These are phyloP conservation scores for Colletotrichum horii DNA, from an alignment of 2,329 filamentous ascomycete genomes.

Conservation along the genomic window DNA sequence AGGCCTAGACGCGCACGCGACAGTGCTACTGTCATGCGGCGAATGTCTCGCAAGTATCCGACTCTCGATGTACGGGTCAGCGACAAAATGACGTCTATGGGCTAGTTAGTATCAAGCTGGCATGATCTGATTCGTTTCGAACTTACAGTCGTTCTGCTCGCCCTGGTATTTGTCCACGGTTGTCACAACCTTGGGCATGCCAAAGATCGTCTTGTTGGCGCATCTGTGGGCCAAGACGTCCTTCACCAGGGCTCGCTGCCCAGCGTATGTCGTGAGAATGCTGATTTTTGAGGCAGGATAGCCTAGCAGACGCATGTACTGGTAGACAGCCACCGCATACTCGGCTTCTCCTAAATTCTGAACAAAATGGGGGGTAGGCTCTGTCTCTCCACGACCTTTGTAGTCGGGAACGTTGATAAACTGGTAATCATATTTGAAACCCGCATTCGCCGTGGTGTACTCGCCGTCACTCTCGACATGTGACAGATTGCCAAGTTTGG, in stretches of 20 bases:
- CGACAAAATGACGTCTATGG: slow-evolving; percentile 85
- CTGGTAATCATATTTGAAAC: slow-evolving; percentile 93
- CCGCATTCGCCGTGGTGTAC: slow-evolving; percentile 84
- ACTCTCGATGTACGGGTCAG: slow-evolving; percentile 87
- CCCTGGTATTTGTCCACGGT: slow-evolving; percentile 99
- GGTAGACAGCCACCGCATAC: slow-evolving; percentile 92
- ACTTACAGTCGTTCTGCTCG: slow-evolving; percentile 97
- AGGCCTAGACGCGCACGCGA: slow-evolving; percentile 90
- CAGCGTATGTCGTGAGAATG: slow-evolving; percentile 92
- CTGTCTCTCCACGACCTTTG: slow-evolving; percentile 85
- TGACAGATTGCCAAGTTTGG: slow-evolving; percentile 78
- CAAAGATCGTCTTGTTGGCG: slow-evolving; percentile 82
- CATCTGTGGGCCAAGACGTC: slow-evolving; percentile 88
- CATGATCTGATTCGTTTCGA: not conserved
- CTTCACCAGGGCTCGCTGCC: slow-evolving; percentile 84
- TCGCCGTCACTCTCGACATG: slow-evolving; percentile 71
- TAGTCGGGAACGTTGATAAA: slow-evolving; percentile 97
- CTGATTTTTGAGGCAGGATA: slow-evolving; percentile 86
- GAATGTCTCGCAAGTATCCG: slow-evolving; percentile 91
- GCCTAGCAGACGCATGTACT: slow-evolving; percentile 96
- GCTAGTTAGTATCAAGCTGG: slow-evolving; percentile 24
- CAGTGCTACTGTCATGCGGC: slow-evolving; percentile 91
- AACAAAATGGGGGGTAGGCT: slow-evolving; percentile 92
- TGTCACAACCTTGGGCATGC: slow-evolving; percentile 85
- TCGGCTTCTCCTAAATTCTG: slow-evolving; percentile 97